Base-by-base conservation (phyloP, 176 grass and related monocot genomes). In the Aegilops longissima region DNA sequence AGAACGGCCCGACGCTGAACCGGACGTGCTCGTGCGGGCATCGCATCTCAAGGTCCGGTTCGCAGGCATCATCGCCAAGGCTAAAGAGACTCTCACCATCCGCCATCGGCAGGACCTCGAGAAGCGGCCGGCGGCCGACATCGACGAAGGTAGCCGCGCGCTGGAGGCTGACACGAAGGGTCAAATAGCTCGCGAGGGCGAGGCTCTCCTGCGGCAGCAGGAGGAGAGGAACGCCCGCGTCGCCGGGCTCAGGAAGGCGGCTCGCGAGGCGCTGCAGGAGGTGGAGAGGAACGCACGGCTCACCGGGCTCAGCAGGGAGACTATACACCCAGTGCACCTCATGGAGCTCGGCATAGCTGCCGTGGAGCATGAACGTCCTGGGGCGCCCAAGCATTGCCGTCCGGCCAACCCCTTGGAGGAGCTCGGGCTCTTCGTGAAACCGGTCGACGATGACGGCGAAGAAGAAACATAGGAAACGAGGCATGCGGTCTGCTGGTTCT, bases 11-110 rank as follows among this genome's bases (percentile, higher is more conserved):
- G 40, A 65, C 1, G 35, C 36, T 25, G 78, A 80, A 29, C 78
- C 78, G 2, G 66, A 47, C 38, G 54, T 27, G 18, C 39, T 72
- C 7, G 18, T 34, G 52, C 77, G 85, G 2, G 67, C 27, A 0
- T 7, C 69, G 18, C 0, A 23, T 11, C 70, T 84, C 11, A 31
- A 72, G 36, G 12, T 1, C 31, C 25, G 18, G 13, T 86, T 12
- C 66, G 49, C 80, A 63, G 13, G 5, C 47, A 8, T 77, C 63
- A 83, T 88, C 52, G 21, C 87, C 81, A 88, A 88, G 75, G 23
- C 52, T 17, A 10, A 18, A 25, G 4, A 79, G 8, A 5, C 5
- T 33, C 18, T 47, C 1, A 56, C 1, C 65, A 14, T 51, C 10
- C 27, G 27, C n/a, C 42, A 17, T 31, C 38, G n/a, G 5, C 54